Evolutionary conservation across 1,139 yeast genomes (phyloP), one percentile per base, ranked within the genome.

Genomic region (Yamadazyma atlantica): DNA sequence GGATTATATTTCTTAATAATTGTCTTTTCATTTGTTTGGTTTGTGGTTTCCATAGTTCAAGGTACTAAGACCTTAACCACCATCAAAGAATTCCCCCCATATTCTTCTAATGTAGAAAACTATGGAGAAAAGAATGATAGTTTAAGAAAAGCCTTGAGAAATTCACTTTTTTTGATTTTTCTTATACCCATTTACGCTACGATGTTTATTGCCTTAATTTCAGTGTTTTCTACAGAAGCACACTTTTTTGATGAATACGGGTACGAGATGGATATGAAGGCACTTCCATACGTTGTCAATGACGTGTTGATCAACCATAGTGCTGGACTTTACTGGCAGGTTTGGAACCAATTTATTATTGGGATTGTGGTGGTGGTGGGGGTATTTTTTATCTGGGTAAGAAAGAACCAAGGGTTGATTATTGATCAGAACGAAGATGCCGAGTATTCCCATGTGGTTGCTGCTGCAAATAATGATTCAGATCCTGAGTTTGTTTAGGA

Each of bases 321-420:
- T 16, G 2, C 22, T 3, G 22, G 21, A 1, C 17, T 34, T 3
- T 35, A 33, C 25, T 17, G 32, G 14, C 34, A 28, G 27, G 25
- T 16, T 5, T 50, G 60, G 55, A 36, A 48, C 13, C 24, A 34
- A 3, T 46, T 43, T 38, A n/a, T 51, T n/a, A 42, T 44, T 26
- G 44, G 50, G 32, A 53, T 56, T 37, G 23, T 50, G 5, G 42
- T 51, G 19, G 45, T 65, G 18, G 39, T 49, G 3, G 46, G 50
- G 4, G 38, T 66, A n/a, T 66, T 58, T 41, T 55, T 50, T 35
- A 54, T 66, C 36, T 66, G 73, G 73, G 57, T 64, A 23, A 60
- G 54, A 40, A 60, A 58, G 34, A 64, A 66, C 43, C 55, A 58
- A 41, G 72, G 69, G 4, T 46, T 66, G 37, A 47, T 63, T 16